Evolutionary conservation across 768 basidiomycete genomes (phyloP).

Genomic region (Hygrocybe punicea): DNA sequence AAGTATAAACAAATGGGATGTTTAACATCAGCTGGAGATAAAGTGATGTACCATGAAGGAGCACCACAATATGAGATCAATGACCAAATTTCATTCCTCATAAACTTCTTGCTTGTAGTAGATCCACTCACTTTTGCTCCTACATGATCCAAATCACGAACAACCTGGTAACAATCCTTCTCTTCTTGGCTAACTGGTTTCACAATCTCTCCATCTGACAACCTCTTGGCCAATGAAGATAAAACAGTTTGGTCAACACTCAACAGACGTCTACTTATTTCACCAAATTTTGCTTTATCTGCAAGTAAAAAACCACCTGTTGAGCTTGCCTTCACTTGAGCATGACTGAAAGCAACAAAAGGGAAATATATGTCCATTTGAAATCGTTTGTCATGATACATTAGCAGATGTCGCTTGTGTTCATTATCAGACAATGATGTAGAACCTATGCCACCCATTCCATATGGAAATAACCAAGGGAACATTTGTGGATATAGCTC

Average conservation of each 20-base stretch:
- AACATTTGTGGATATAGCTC: slow-evolving; percentile 37
- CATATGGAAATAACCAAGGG: too few relatives aligned
- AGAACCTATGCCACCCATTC: slow-evolving; percentile 34
- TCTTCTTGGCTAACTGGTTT: slow-evolving; percentile 16
- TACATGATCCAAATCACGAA: slow-evolving; percentile 20
- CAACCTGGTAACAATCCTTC: slow-evolving; percentile 20
- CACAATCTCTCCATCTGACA: slow-evolving; percentile 5
- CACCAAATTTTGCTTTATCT: slow-evolving; percentile 15
- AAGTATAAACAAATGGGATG: slow-evolving; percentile 19
- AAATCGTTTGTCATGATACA: slow-evolving; percentile 42
- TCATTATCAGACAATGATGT: slow-evolving; percentile 14
- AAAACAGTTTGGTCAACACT: slow-evolving; percentile 14
- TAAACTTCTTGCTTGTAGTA: slow-evolving; percentile 23
- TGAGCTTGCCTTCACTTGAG: slow-evolving; percentile 28
- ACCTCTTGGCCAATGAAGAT: slow-evolving; percentile 6
- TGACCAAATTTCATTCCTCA: slow-evolving; percentile 12
- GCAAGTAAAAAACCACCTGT: slow-evolving; percentile 9
- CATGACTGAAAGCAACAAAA: slow-evolving; percentile 39
- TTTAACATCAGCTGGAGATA: too few relatives aligned
- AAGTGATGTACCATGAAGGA: too few relatives aligned
- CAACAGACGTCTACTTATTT: slow-evolving; percentile 14
- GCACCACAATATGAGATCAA: too few relatives aligned
- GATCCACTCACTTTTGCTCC: slow-evolving; percentile 21
- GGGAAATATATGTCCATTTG: slow-evolving; percentile 38
- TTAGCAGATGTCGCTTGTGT: slow-evolving; percentile 30